Evolutionary conservation across 148 eudicot species (phyloP), one percentile per base, ranked within the genome.

Genomic region (Chenopodium berlandieri): DNA sequence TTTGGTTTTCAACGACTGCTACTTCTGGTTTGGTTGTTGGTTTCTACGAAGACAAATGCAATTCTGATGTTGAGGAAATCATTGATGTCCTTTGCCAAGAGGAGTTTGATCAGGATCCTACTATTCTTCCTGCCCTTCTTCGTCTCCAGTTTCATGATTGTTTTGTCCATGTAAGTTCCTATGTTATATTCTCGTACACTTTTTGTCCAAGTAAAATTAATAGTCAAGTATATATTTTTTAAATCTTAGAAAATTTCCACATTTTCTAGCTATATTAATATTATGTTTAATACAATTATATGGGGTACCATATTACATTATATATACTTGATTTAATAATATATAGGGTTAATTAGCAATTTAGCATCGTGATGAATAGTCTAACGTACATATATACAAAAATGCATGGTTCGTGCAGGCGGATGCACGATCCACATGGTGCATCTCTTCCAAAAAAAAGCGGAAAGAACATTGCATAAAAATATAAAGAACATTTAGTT

Each of bases 111-210:
- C 2, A 11, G 9, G 72, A 80, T 73, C 48, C 83, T 19, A 63
- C 83, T 23, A 27, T 80, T 80, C 72, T 80, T 27, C 64, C 83
- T 46, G 83, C 83, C 2, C 78, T 80, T 74, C 83, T 80, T 47
- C 83, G 83, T 16, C 68, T 80, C 72, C 78, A 73, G n/a, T 80
- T 80, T 27, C 83, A 80, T 62, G 83, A 80, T 48, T 80, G 83
- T 47, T 80, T 80, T 64, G 73, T 80, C 20, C 78, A 73, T 44
- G 83, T 80, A 80, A 80, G 82, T 2, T 12, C 27, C 19, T 27
- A 3, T 68, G 6, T 31, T 66, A 32, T 50, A 50, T 13, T 50
- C 13, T 50, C 13, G 1, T 50, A 50, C 14, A 2, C 16, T 50
- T 0, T 40, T 40, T 2, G 2, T 50, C 9, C 14, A 2, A 2